A percentile compares a stretch with the other conserved stretches of the same genome.
Conservation (phyloP, 139 green algal genomes). For the Chlorella vulgaris region DNA sequence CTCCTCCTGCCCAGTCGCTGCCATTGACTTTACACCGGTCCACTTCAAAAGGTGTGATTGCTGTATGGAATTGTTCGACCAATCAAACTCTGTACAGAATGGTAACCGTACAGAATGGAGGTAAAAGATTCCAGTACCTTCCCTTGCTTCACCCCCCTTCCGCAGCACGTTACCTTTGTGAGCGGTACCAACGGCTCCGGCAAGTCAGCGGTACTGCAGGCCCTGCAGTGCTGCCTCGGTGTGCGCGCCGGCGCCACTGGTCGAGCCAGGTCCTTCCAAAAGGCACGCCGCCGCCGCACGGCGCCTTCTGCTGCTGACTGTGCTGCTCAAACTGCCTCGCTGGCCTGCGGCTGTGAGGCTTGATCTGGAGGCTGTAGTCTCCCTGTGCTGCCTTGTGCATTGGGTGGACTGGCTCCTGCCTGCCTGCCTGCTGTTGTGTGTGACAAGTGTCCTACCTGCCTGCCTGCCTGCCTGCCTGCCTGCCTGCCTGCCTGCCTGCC, state of each 20-base stretch:
- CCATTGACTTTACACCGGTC: no score
- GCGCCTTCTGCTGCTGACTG: conserved; percentile 64
- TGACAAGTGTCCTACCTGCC: not conserved
- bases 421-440: not conserved
- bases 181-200: conserved; percentile 46
- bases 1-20: no score
- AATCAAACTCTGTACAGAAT: no score
- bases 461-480: not conserved
- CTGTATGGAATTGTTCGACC: not conserved
- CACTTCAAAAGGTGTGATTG: no score
- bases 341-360: not conserved
- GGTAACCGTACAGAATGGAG: no score
- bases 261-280: conserved; percentile 17
- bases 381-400: not conserved
- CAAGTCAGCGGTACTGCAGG: conserved; percentile 42
- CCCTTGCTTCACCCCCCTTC: no score
- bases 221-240: conserved; percentile 78
- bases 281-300: not conserved
- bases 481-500: not conserved
- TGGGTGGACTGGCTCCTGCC: no score
- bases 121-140: no score
- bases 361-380: conserved; percentile 30
- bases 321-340: conserved; percentile 20
- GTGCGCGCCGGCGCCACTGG: conserved; percentile 63
- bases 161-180: conserved; percentile 49